Evolutionary conservation across 1,284 basidiomycete genomes (phyloP).

Genomic region (Boletus calvinii): DNA sequence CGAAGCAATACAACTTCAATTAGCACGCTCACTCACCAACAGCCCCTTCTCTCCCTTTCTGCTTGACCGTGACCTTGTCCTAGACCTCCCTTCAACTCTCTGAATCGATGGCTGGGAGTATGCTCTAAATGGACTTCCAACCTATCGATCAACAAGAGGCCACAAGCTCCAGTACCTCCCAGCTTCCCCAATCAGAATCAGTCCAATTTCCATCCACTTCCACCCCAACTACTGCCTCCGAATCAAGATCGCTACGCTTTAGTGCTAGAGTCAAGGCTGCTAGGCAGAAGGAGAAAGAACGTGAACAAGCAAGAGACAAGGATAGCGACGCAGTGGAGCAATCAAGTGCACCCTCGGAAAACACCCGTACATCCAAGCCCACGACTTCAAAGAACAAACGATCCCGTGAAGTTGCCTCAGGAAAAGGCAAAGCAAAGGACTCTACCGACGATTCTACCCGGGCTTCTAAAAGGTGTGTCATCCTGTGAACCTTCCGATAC

Average conservation of each 20-base stretch:
- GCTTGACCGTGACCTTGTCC: slow-evolving; percentile 27
- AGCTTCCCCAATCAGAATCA: slow-evolving; percentile 40
- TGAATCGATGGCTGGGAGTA: slow-evolving; percentile 79
- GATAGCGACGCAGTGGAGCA: slow-evolving; percentile 43
- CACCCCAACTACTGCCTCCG: slow-evolving; percentile 35
- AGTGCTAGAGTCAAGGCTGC: slow-evolving; percentile 78
- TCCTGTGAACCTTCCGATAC: slow-evolving; percentile 23
- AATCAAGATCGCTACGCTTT: slow-evolving; percentile 58
- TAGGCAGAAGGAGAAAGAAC: slow-evolving; percentile 60
- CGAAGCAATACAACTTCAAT: slow-evolving; percentile 32
- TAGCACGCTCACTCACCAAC: slow-evolving; percentile 22
- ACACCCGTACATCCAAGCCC: slow-evolving; percentile 43
- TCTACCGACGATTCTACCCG: slow-evolving; percentile 49
- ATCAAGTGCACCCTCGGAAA: slow-evolving; percentile 38
- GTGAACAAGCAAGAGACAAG: slow-evolving; percentile 41
- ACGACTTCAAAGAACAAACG: slow-evolving; percentile 50
- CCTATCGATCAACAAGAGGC: slow-evolving; percentile 65
- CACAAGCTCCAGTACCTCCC: slow-evolving; percentile 54
- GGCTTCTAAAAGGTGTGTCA: slow-evolving; percentile 59
- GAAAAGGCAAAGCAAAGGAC: slow-evolving; percentile 67
- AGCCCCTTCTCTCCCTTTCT: slow-evolving; percentile 25
- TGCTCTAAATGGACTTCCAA: slow-evolving; percentile 83
- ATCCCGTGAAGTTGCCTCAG: slow-evolving; percentile 47
- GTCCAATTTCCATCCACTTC: slow-evolving; percentile 36
- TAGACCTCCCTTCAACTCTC: slow-evolving; percentile 25